These are phyloP conservation scores for Neonectria neomacrospora DNA, from an alignment of 2,329 filamentous ascomycete genomes.

Conservation along the genomic window DNA sequence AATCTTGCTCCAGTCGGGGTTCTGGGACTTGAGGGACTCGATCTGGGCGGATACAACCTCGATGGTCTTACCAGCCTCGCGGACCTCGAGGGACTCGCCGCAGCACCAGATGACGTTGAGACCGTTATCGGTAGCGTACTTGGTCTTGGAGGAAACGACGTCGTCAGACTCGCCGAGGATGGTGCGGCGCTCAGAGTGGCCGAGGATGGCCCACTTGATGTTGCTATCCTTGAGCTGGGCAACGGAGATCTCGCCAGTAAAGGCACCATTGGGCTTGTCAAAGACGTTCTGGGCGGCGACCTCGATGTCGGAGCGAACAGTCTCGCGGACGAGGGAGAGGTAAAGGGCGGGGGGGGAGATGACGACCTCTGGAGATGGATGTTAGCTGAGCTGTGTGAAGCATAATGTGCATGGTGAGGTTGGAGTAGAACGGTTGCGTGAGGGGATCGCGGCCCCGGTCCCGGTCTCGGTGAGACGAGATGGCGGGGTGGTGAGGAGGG, in stretches of 20 bases:
- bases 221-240: constrained; percentile 88
- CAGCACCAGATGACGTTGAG: constrained; percentile 96
- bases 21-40: constrained; percentile 79
- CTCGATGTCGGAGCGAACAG: constrained; percentile 79
- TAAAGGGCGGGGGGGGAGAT: constrained; percentile 92
- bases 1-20: constrained; percentile 90
- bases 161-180: constrained; percentile 88
- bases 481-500: constrained; percentile 8
- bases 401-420: neutral
- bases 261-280: constrained; percentile 96
- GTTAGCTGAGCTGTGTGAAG: constrained; percentile 17
- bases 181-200: constrained; percentile 94
- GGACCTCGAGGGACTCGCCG: constrained; percentile 93
- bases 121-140: constrained; percentile 87
- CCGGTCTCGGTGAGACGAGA: constrained; percentile 14
- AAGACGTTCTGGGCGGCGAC: constrained; percentile 97
- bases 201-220: constrained; percentile 90
- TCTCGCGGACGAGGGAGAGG: constrained; percentile 85
- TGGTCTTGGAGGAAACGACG: constrained; percentile 92
- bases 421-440: constrained; percentile 10
- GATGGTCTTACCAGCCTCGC: constrained; percentile 86
- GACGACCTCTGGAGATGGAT: constrained; percentile 78
- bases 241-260: constrained; percentile 95
- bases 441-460: constrained; percentile 25
- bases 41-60: constrained; percentile 88